Conservation (phyloP, 2,329 filamentous ascomycete genomes). For the Bipolaris sorokiniana region DNA sequence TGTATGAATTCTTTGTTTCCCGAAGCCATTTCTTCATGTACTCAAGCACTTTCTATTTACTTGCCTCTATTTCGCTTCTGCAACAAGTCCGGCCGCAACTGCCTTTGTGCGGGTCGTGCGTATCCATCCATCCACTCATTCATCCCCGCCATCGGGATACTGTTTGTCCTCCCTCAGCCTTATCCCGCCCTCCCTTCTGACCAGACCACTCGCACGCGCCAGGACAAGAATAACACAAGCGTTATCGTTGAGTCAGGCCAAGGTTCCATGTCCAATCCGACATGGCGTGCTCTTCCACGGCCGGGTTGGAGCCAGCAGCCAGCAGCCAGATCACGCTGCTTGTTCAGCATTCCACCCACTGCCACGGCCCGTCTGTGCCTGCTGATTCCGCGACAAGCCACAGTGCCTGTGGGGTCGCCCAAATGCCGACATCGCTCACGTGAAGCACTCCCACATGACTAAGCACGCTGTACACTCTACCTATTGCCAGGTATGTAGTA, state of each 20-base stretch:
- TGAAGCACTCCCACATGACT: slow-evolving; percentile 14
- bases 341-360: slow-evolving; percentile 23
- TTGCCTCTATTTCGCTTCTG: background rate
- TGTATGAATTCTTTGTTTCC: too few species aligned
- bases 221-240: too few species aligned
- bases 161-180: background rate
- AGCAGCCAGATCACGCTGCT: slow-evolving; percentile 11
- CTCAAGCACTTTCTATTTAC: background rate
- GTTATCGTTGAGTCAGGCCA: background rate
- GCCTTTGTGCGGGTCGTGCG: too few species aligned
- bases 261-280: background rate
- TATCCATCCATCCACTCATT: background rate
- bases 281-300: background rate
- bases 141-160: background rate
- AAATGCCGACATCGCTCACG: slow-evolving; percentile 25
- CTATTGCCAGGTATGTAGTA: too few species aligned
- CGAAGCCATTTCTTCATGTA: too few species aligned
- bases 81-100: too few species aligned
- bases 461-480: too few species aligned
- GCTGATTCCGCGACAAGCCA: slow-evolving; percentile 14
- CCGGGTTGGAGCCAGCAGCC: slow-evolving; percentile 3
- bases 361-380: slow-evolving; percentile 14
- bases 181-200: background rate
- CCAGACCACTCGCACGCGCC: background rate
- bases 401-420: slow-evolving; percentile 17